Conservation (phyloP, 2,329 filamentous ascomycete species). For the Xylogone sp. region DNA sequence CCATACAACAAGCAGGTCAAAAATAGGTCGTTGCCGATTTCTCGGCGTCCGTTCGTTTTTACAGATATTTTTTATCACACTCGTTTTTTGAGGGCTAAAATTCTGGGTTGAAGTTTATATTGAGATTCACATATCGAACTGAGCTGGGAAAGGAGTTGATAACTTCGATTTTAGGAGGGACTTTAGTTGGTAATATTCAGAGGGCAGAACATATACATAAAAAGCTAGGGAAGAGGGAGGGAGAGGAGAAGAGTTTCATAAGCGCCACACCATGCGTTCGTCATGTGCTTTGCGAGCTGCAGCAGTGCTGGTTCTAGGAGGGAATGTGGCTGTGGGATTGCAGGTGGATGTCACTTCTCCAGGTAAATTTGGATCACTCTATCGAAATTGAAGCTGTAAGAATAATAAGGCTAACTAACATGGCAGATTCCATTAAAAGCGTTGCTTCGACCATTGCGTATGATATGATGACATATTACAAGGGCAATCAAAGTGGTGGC, state of each 20-base stretch:
- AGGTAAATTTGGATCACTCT: constrained; percentile 13
- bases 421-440: constrained; percentile 30
- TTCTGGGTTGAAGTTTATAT: too few species aligned
- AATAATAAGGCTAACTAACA: constrained; percentile 40
- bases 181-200: too few species aligned
- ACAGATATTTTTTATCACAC: too few species aligned
- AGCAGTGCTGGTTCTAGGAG: constrained; percentile 16
- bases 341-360: constrained; percentile 21
- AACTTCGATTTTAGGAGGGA: too few species aligned
- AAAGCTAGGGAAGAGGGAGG: not conserved
- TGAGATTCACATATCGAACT: too few species aligned
- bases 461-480: constrained; percentile 38
- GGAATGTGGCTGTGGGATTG: constrained; percentile 16
- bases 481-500: constrained; percentile 32
- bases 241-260: not conserved
- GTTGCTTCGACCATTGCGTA: constrained; percentile 27
- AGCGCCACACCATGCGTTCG: constrained; percentile 14
- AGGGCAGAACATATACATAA: too few species aligned
- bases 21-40: too few species aligned
- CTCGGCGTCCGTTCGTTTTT: too few species aligned
- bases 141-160: too few species aligned
- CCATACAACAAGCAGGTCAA: too few species aligned
- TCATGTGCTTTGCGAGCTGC: constrained; percentile 18
- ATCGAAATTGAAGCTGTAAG: constrained; percentile 2
- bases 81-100: too few species aligned